These are phyloP conservation scores for Picea sitchensis DNA, from an alignment of 75 land plant genomes.

Conservation along the genomic window DNA sequence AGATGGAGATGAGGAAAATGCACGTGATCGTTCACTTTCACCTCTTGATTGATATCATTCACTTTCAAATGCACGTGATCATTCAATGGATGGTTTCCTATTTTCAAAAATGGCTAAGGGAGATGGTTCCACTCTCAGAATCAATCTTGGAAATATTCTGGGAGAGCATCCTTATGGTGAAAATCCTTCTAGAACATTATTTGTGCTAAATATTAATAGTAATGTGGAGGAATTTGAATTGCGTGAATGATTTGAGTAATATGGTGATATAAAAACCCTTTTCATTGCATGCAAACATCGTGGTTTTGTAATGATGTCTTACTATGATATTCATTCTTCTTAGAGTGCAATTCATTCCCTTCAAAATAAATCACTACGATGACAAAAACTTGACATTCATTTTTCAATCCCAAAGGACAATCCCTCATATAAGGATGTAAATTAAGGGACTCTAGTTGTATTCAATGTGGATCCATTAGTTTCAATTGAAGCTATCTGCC, in stretches of 20 bases:
- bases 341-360: constrained; percentile 92
- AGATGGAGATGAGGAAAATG: too few relatives aligned
- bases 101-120: too few relatives aligned
- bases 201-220: constrained; percentile 90
- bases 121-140: too few relatives aligned
- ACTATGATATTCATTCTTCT: constrained; percentile 92
- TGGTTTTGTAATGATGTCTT: constrained; percentile 98
- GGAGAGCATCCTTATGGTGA: constrained; percentile 97
- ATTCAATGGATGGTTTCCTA: too few relatives aligned
- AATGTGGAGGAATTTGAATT: constrained; percentile 93
- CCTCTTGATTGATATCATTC: too few relatives aligned
- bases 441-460: constrained; percentile 89
- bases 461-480: constrained; percentile 88
- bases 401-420: constrained; percentile 98
- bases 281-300: constrained; percentile 97
- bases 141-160: constrained; percentile 40
- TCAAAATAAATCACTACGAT: constrained; percentile 84
- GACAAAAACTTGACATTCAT: constrained; percentile 94
- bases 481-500: constrained; percentile 80
- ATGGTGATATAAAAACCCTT: constrained; percentile 86
- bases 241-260: constrained; percentile 82
- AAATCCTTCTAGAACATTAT: constrained; percentile 95
- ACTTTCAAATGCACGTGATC: too few relatives aligned
- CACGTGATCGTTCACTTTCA: too few relatives aligned
- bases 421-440: constrained; percentile 91